Evolutionary conservation across 2,329 filamentous ascomycete genomes (phyloP), one percentile per base, ranked within the genome.

Genomic region (Magnaporthiopsis incrustans): DNA sequence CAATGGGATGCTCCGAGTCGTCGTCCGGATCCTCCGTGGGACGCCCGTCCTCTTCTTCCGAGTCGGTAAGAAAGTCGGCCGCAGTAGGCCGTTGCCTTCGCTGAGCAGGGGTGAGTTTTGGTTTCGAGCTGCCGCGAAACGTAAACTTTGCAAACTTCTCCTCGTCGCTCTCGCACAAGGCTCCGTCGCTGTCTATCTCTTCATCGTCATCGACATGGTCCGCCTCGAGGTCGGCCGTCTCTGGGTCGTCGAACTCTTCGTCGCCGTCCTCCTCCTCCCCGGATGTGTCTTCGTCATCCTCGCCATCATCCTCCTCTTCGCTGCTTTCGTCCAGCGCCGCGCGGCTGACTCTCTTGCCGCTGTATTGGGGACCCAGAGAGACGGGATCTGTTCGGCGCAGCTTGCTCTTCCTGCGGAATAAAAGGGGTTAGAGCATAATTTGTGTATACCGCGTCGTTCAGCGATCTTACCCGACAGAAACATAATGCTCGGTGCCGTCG

Each of bases 401-500:
- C 73, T 90, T 94, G 78, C 89, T 95, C 80, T 93, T 95, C 26
- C 87, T 89, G 66, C 66, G 27, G 27, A 32, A 14, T 25, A 38
- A 18, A 5, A n/a, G 58, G 58, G 32, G n/a, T 63, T 44, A 68
- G 64, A 32, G 32, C 8, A 12, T 32, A 35, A 25, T 32, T 58
- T 59, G 4, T 63, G 26, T 4, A 33, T 5, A 12, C 3, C 7
- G 14, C 6, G 22, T 11, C 4, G 30, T 11, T 27, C 18, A 4
- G 30, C 12, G 8, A 27, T 63, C 80, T 64, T 78, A 89, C 82
- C 88, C 89, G 38, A 97, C 91, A 63, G 83, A 77, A 58, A 90
- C 84, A 73, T 98, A 98, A 74, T 98, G 94, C 71, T 97, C 94
- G 38, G 93, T 89, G 26, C 89, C 92, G 14, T 82, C 81, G 66